Evolutionary conservation across 1,284 basidiomycete genomes (phyloP), one percentile per base, ranked within the genome.

Genomic region (Rhodotorula sp.): DNA sequence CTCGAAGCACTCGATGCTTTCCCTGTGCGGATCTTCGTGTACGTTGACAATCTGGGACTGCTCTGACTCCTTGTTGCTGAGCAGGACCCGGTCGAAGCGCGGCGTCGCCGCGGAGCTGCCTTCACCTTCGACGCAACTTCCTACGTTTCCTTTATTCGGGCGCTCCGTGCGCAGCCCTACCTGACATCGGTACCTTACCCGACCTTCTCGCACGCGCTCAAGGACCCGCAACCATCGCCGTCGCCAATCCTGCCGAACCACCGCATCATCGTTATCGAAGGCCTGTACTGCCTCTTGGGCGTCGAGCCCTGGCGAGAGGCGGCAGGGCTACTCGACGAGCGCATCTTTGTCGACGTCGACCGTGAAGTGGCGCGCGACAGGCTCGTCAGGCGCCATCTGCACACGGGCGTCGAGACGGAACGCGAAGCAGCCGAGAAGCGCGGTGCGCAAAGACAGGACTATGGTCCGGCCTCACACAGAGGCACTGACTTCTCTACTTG

Each of bases 231-330:
- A 1, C 78, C 80, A 10, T 81, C 83, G 7, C 82, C 81, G 8
- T 80, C 89, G 19, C 79, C 82, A 0, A 86, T 97, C 42, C 78
- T 82, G 42, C 86, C 89, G 0, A 74, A 82, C 46, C 88, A 94
- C 77, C 87, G 89, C 7, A 85, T 96, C 64, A 85, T 96, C 65
- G 80, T 95, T 68, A 86, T 95, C 70, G 92, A 96, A 81, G 92
- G 93, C 0, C 82, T 96, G 14, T 94, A 96, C 81, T 86, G 88
- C 9, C 87, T 92, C 71, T 85, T 93, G 27, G 85, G 88, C 49
- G 83, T 87, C 25, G 83, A 86, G 0, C 89, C 90, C 0, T 97
- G 95, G 95, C 80, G 79, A 2, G 84, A 86, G 23, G 90, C 89
- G 1, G 88, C 88, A 0, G 80, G 82, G 41, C 79, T 87, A 73